These are phyloP conservation scores for Magnusiomyces fungicola DNA, from an alignment of 1,139 yeast genomes.

Conservation along the genomic window DNA sequence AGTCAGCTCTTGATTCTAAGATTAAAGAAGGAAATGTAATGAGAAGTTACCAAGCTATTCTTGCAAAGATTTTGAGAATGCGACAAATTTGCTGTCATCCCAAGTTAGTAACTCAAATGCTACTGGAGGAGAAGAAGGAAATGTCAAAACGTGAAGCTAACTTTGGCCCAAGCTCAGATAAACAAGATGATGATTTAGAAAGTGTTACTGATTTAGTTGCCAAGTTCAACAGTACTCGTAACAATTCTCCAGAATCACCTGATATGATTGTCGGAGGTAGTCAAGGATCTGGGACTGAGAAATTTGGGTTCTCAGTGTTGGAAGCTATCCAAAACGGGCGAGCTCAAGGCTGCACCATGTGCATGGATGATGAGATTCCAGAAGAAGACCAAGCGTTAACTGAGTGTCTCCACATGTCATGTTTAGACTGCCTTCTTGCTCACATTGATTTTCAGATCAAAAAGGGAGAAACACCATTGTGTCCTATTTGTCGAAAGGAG, in stretches of 20 bases:
- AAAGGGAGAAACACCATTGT: slow-evolving; percentile 29
- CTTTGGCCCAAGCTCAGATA: background rate
- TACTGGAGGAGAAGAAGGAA: slow-evolving; percentile 18
- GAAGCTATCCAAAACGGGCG: background rate
- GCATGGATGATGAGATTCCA: slow-evolving; percentile 68
- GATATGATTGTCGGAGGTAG: background rate
- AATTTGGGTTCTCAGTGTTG: slow-evolving; percentile 3
- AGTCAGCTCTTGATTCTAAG: slow-evolving; percentile 58
- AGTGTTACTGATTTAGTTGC: slow-evolving; percentile 10
- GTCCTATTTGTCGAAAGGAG: slow-evolving; percentile 35
- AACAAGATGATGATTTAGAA: slow-evolving; percentile 6
- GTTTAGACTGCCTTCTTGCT: slow-evolving; percentile 65
- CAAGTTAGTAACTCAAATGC: slow-evolving; percentile 45
- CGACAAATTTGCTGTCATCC: slow-evolving; percentile 89
- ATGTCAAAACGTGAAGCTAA: slow-evolving; percentile 6
- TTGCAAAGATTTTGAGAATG: slow-evolving; percentile 74
- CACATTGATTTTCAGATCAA: slow-evolving; percentile 43
- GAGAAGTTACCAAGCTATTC: slow-evolving; percentile 67
- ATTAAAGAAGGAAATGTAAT: slow-evolving; percentile 59
- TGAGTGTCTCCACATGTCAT: slow-evolving; percentile 75
- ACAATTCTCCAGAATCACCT: too few species aligned
- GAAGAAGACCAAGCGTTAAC: slow-evolving; percentile 55
- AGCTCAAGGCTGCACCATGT: slow-evolving; percentile 25
- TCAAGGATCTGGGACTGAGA: background rate
- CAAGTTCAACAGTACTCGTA: slow-evolving; percentile 7